Percentiles rank a stretch among this genome's conserved stretches.
Evolutionary conservation across 2,329 filamentous ascomycete species (phyloP).

Genomic region (Verticillium dahliae): DNA sequence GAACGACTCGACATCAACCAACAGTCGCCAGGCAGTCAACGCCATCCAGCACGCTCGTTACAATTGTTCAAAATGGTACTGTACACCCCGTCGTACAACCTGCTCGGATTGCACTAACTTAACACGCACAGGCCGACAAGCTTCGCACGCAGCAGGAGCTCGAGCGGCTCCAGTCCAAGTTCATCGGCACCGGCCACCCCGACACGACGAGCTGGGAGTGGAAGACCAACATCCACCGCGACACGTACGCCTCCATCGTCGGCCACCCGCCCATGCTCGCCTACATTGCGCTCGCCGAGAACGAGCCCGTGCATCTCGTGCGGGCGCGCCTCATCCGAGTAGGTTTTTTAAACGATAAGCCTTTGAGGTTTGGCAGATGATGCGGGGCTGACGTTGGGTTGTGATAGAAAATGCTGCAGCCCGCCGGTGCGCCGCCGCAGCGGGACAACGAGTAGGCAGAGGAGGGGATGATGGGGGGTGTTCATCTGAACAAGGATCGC

Average conservation of each 20-base stretch:
- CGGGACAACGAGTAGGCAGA: neutral
- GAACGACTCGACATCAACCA: too few species aligned
- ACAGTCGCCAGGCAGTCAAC: too few species aligned
- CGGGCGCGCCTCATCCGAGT: constrained; percentile 74
- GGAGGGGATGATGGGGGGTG: neutral
- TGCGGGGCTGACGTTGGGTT: neutral
- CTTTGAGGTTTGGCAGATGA: neutral
- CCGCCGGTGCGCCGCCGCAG: constrained; percentile 50
- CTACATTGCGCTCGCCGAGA: constrained; percentile 86
- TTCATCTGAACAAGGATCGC: too few species aligned
- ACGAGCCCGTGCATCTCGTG: constrained; percentile 75
- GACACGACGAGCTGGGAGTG: constrained; percentile 98
- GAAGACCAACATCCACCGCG: constrained; percentile 90
- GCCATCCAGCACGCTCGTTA: too few species aligned
- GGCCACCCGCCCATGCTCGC: constrained; percentile 84
- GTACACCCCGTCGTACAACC: too few species aligned
- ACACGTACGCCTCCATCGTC: constrained; percentile 82
- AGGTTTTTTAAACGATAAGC: too few species aligned
- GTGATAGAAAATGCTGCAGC: constrained; percentile 63
- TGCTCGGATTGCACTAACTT: too few species aligned
- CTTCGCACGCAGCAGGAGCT: constrained; percentile 96
- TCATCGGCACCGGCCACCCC: constrained; percentile 90
- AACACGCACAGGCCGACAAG: constrained; percentile 71
- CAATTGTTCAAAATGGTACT: too few species aligned
- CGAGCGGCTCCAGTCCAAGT: constrained; percentile 91